Base-by-base conservation (phyloP, 1,284 basidiomycete genomes). In the Ganoderma resinaceum region DNA sequence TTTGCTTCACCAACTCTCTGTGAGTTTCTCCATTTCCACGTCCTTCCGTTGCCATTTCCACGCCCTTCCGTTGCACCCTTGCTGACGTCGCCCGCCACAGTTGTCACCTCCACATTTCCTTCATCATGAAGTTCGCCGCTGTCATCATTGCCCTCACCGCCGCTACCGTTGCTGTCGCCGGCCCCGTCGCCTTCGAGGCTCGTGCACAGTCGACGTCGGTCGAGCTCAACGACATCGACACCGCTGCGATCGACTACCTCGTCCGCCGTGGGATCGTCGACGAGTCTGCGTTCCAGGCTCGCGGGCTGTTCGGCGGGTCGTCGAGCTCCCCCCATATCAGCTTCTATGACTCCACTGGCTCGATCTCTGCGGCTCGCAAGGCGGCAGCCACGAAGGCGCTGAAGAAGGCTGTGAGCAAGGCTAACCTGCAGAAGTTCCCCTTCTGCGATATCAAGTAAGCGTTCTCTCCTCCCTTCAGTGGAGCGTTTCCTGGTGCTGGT, bases 111-210 rank as follows among this genome's bases (percentile, higher is more conserved):
- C 46, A 52, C 46, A 52, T 16, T 14, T 12, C 29, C 46, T 52
- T 52, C 46, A 52, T 52, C 46, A 52, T 52, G 46, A 52, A 52
- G 46, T 52, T 52, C 46, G 46, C 46, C 46, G 46, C 46, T 26
- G 46, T 52, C 46, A 6, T 52, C 46, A 26, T 52, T 26, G 46
- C 46, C 46, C 46, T 52, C 23, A 12, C 23, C 46, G 46, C 46
- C n/a, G 46, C 46, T 23, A 52, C 46, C 46, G 23, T 52, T 26
- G 46, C 46, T 52, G 23, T 52, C 23, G 46, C 46, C 23, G 46
- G 46, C 46, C 46, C 46, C 46, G 12, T 26, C 23, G 23, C 46
- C 23, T 49, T 49, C 23, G 46, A 49, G 23, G 46, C 46, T 26
- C 23, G 23, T 26, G 46, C 26, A n/a, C 23, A 52, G 3, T 52